Conservation (phyloP, 257 asterid species). For the Eustoma russellianum region DNA sequence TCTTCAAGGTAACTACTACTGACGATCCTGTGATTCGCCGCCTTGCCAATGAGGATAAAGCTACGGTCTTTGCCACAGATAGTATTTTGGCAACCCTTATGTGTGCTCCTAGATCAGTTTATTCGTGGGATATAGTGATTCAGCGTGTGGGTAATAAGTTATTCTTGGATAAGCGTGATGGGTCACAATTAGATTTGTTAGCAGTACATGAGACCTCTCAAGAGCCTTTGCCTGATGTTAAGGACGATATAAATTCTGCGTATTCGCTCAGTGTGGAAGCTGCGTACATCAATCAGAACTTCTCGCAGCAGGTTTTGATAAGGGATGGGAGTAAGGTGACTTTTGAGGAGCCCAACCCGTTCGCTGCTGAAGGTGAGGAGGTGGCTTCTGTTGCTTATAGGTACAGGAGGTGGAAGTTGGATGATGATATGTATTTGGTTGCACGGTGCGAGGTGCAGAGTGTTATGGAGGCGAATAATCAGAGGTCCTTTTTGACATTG, state of each 20-base stretch:
- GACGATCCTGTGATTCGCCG: conserved; percentile 96
- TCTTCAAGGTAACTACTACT: conserved; percentile 87
- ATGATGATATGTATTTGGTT: conserved; percentile 61
- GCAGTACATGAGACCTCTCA: conserved; percentile 94
- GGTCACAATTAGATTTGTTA: conserved; percentile 81
- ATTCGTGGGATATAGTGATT: conserved; percentile 92
- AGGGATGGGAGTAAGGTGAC: conserved; percentile 76
- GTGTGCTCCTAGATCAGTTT: conserved; percentile 93
- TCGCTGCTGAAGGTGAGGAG: conserved; percentile 90
- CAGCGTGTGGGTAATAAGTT: conserved; percentile 92
- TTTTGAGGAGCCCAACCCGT: conserved; percentile 91
- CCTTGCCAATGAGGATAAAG: conserved; percentile 92
- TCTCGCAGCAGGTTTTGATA: conserved; percentile 85
- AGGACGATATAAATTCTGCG: conserved; percentile 88
- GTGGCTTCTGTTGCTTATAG: conserved; percentile 89
- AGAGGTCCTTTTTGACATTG: conserved; percentile 65
- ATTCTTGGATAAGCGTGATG: conserved; percentile 89
- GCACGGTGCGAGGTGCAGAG: conserved; percentile 94
- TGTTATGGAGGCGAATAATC: conserved; percentile 70
- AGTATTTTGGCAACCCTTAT: conserved; percentile 68
- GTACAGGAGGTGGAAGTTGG: conserved; percentile 97
- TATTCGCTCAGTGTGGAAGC: conserved; percentile 87
- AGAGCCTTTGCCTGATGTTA: conserved; percentile 88
- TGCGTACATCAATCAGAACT: conserved; percentile 86
- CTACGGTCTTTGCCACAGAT: conserved; percentile 89